These are phyloP conservation scores for Candida glucosophila DNA, from an alignment of 1,139 yeast species.

Conservation along the genomic window DNA sequence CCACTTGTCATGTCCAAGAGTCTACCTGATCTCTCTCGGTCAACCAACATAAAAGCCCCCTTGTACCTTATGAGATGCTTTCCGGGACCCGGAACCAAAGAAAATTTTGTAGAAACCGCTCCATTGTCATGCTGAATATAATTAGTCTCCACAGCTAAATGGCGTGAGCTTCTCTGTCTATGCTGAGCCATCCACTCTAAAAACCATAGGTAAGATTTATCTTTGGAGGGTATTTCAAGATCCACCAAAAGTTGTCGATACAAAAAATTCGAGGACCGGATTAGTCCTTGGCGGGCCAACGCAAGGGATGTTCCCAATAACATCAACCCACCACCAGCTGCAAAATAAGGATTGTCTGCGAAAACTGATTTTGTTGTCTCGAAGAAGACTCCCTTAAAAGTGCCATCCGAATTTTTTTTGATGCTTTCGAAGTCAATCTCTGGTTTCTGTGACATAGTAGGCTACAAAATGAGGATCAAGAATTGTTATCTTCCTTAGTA, in stretches of 20 bases:
- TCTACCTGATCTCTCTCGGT: conserved; percentile 84
- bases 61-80: conserved; percentile 78
- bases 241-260: conserved; percentile 85
- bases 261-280: conserved; percentile 55
- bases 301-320: conserved; percentile 83
- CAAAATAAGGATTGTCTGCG: conserved; percentile 80
- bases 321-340: conserved; percentile 98
- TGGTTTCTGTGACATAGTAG: conserved; percentile 1
- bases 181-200: conserved; percentile 93
- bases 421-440: conserved; percentile 29
- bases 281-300: conserved; percentile 60
- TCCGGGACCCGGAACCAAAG: conserved; percentile 97
- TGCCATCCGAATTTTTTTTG: conserved; percentile 28
- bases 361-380: conserved; percentile 46
- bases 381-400: conserved; percentile 22
- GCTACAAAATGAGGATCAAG: too few species aligned
- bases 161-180: conserved; percentile 67
- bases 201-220: conserved; percentile 91
- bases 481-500: too few species aligned
- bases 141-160: conserved; percentile 82
- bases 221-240: conserved; percentile 87
- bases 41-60: conserved; percentile 83
- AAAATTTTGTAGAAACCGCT: conserved; percentile 75
- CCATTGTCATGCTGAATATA: conserved; percentile 91
- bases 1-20: conserved; percentile 86